Conservation (phyloP, 306 rosid species). For the Alnus glutinosa region DNA sequence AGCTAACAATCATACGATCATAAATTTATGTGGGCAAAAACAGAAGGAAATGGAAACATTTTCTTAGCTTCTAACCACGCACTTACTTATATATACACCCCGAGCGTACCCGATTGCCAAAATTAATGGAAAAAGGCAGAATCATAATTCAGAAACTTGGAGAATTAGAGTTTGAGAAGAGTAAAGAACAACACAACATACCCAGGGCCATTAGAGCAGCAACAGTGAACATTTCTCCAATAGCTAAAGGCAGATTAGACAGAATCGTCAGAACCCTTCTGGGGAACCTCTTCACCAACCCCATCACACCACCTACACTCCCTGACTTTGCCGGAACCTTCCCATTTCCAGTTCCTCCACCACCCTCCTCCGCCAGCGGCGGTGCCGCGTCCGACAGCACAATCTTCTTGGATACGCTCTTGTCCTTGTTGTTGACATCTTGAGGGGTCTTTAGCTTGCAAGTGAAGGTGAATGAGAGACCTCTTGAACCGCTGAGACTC, state of each 20-base stretch:
- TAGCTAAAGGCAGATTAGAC: slow-evolving; percentile 90
- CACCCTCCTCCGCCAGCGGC: slow-evolving; percentile 51
- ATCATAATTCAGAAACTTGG: slow-evolving; percentile 1
- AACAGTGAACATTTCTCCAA: slow-evolving; percentile 86
- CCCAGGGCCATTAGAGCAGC: slow-evolving; percentile 87
- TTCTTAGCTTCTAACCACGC: background rate
- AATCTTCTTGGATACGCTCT: slow-evolving; percentile 54
- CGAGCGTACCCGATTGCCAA: slow-evolving; percentile 3
- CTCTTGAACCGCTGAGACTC: slow-evolving; percentile 20
- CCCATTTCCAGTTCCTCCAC: slow-evolving; percentile 21
- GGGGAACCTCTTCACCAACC: slow-evolving; percentile 48
- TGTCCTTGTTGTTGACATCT: slow-evolving; percentile 44
- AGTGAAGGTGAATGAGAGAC: slow-evolving; percentile 34
- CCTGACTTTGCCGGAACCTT: slow-evolving; percentile 35
- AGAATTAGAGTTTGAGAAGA: slow-evolving; percentile 5
- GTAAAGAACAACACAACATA: slow-evolving; percentile 28
- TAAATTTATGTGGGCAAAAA: background rate
- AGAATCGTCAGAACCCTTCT: slow-evolving; percentile 60
- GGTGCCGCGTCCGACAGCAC: slow-evolving; percentile 68
- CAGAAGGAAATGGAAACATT: background rate
- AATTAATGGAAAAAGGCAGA: background rate
- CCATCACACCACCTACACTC: slow-evolving; percentile 36
- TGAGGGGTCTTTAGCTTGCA: slow-evolving; percentile 54
- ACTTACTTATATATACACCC: background rate
- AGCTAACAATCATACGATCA: background rate